Conservation (phyloP, 495 filamentous ascomycete genomes). For the Hypoxylon rickii region DNA sequence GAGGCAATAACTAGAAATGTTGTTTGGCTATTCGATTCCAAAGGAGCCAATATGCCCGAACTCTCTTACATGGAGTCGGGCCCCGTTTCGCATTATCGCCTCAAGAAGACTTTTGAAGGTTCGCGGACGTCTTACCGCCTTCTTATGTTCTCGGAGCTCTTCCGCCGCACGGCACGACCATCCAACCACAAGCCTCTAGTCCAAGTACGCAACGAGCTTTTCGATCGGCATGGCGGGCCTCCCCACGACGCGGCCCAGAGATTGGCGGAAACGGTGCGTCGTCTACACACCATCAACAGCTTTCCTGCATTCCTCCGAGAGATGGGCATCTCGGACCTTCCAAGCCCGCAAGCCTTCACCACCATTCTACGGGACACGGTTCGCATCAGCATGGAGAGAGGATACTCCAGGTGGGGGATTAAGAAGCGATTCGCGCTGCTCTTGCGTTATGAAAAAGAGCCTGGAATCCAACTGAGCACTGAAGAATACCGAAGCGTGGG, state of each 20-base stretch:
- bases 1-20: slow-evolving; percentile 57
- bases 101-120: slow-evolving; percentile 52
- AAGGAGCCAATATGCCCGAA: slow-evolving; percentile 47
- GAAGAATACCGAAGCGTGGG: too few species aligned
- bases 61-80: slow-evolving; percentile 51
- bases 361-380: slow-evolving; percentile 45
- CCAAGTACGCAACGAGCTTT: slow-evolving; percentile 50
- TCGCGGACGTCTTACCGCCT: slow-evolving; percentile 54
- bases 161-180: slow-evolving; percentile 50
- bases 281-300: slow-evolving; percentile 47
- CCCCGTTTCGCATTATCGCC: slow-evolving; percentile 49
- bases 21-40: slow-evolving; percentile 54
- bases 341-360: slow-evolving; percentile 40
- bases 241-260: slow-evolving; percentile 46
- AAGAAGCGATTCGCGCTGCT: too few species aligned
- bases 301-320: slow-evolving; percentile 50
- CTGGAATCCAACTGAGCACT: too few species aligned
- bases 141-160: slow-evolving; percentile 58
- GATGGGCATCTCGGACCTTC: slow-evolving; percentile 45
- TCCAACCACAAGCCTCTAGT: slow-evolving; percentile 39
- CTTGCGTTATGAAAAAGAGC: too few species aligned
- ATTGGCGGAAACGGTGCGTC: slow-evolving; percentile 47
- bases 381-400: slow-evolving; percentile 42
- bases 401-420: slow-evolving; percentile 43
- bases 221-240: slow-evolving; percentile 53